Conservation (phyloP, 352 stramenopile species). For the Blastocystis hominis region DNA sequence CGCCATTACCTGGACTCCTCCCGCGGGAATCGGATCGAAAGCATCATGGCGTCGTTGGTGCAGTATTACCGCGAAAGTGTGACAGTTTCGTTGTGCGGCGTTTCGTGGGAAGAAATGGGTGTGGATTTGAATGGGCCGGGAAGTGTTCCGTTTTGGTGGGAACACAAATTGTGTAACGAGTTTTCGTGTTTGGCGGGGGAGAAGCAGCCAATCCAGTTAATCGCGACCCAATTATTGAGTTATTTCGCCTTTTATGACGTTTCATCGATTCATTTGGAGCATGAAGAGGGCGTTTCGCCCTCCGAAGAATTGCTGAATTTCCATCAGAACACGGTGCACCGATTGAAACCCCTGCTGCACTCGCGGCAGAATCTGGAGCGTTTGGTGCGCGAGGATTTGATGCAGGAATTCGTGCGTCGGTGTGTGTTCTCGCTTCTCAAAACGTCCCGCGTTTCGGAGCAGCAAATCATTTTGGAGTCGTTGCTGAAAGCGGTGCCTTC, state of each 20-base stretch:
- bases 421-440: background rate
- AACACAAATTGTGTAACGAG: background rate
- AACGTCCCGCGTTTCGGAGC: background rate
- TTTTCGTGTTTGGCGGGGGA: background rate
- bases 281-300: background rate
- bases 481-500: background rate
- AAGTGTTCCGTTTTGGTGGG: background rate
- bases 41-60: background rate
- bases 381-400: background rate
- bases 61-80: background rate
- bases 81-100: background rate
- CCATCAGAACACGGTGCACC: constrained; percentile 59
- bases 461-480: background rate
- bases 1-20: background rate
- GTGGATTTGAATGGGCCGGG: background rate
- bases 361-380: constrained; percentile 83
- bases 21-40: background rate
- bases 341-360: constrained; percentile 81
- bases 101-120: background rate
- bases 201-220: background rate
- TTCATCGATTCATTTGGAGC: background rate
- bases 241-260: background rate
- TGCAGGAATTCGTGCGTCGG: background rate
- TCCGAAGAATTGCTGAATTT: background rate
- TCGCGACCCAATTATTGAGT: background rate